phyloP scores from a whole-genome alignment of 2,329 filamentous ascomycete species.

The Gaeumannomyces tritici region DNA sequence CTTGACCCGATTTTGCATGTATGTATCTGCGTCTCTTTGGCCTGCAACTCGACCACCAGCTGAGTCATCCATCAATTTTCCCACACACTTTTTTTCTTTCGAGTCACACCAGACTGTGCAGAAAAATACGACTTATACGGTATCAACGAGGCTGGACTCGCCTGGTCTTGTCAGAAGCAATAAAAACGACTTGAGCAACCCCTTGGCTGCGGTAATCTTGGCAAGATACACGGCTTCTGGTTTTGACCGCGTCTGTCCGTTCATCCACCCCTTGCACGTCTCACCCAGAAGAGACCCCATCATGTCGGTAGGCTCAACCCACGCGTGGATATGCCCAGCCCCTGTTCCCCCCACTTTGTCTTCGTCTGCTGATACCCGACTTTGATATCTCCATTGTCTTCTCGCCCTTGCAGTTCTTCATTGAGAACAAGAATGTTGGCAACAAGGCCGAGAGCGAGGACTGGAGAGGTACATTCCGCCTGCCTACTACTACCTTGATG shows the following conservation, averaged over 20 bases:
- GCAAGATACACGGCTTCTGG: neutral
- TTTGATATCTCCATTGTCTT: neutral
- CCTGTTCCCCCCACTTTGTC: neutral
- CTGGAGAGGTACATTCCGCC: constrained; percentile 54
- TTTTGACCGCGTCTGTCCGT: neutral
- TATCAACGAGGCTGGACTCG: neutral
- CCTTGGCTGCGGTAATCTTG: neutral
- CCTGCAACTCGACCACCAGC: neutral
- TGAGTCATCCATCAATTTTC: neutral
- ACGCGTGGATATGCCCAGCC: neutral
- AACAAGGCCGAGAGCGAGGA: constrained; percentile 67
- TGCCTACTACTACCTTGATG: neutral
- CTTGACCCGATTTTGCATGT: neutral
- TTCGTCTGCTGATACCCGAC: neutral
- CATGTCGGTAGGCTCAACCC: neutral
- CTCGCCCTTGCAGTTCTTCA: constrained; percentile 48
- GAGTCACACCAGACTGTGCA: neutral
- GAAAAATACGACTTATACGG: neutral
- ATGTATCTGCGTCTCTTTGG: neutral
- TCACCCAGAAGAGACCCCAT: neutral
- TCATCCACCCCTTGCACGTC: neutral
- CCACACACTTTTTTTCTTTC: neutral
- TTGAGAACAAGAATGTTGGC: constrained; percentile 70
- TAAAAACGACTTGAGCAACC: neutral
- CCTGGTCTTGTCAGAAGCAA: neutral